Base-by-base conservation (phyloP, 495 filamentous ascomycete genomes). In the Halenospora varia region DNA sequence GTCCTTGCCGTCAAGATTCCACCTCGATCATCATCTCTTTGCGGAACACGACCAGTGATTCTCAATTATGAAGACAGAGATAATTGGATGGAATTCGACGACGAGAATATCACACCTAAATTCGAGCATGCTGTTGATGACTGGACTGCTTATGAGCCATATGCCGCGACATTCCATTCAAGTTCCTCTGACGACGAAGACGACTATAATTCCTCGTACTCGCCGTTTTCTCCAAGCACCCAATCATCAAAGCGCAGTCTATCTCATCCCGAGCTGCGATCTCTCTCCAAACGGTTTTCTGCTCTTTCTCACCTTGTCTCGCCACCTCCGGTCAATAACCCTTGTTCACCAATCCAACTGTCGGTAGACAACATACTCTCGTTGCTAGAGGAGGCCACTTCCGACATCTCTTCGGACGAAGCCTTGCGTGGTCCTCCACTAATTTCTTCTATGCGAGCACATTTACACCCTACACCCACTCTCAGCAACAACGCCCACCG, bases 21-120 rank as follows among this genome's bases (percentile, higher is more conserved):
- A 4, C 53, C 48, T 17, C 29, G 56, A 11, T 55, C 54, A 26
- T 55, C 62, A 2, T 61, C 62, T 0, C 40, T 58, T 17, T 15
- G 9, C 9, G 48, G 29, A 13, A 49, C 53, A 3, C 10, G 24
- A 2, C 35, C 48, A 9, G n/a, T 45, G 6, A 8, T 45, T 17
- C 18, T 45, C 6, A 4, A 8, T 45, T 20, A 45, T 17, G 42
- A 45, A 6, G 42, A 45, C 6, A 20, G 17, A 20, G 4, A 6
- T 9, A n/a, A 20, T n/a, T 45, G 11, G 10, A 9, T 20, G 2
- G 18, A 49, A 23, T 49, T 19, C 10, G 3, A 49, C 18, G 47
- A 49, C 11, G 20, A 23, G 18, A 25, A 24, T 3, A 15, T 6
- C 11, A n/a, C 19, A 10, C 47, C 47, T 13, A 10, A 8, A 10